phyloP scores from a whole-genome alignment of 2,329 filamentous ascomycete genomes.

The Rutstroemia sydowiana region DNA sequence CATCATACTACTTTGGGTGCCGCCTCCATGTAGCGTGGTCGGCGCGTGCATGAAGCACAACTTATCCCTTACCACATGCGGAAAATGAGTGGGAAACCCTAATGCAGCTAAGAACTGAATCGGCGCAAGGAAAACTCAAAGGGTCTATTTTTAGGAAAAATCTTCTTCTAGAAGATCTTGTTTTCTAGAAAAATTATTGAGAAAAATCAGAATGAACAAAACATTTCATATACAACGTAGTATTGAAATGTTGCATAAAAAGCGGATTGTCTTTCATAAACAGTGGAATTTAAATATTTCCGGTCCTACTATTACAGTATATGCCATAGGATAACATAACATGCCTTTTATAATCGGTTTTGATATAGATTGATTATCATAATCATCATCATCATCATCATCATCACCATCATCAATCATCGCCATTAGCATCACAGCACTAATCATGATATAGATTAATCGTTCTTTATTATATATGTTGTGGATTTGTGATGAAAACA shows the following conservation, averaged over 20 bases:
- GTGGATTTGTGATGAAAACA: no score
- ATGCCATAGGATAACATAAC: no score
- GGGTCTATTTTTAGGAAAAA: neutral
- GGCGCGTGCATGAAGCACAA: neutral
- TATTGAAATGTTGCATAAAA: neutral
- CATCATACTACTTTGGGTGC: neutral
- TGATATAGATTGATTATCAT: no score
- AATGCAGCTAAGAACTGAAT: neutral
- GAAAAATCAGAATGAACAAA: neutral
- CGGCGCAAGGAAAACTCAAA: neutral
- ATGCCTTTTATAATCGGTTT: no score
- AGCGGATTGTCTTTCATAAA: neutral
- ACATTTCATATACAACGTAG: neutral
- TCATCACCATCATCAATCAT: no score
- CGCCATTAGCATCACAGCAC: no score
- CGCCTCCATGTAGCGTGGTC: neutral
- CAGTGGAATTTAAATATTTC: neutral
- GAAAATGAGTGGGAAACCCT: neutral
- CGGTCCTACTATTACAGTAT: neutral
- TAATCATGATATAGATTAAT: no score
- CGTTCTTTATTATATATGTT: no score
- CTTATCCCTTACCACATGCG: neutral
- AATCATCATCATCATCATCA: no score
- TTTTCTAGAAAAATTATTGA: neutral
- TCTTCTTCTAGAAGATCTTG: no score